phyloP scores from a whole-genome alignment of 2,329 filamentous ascomycete genomes.

The Fusarium piperis region DNA sequence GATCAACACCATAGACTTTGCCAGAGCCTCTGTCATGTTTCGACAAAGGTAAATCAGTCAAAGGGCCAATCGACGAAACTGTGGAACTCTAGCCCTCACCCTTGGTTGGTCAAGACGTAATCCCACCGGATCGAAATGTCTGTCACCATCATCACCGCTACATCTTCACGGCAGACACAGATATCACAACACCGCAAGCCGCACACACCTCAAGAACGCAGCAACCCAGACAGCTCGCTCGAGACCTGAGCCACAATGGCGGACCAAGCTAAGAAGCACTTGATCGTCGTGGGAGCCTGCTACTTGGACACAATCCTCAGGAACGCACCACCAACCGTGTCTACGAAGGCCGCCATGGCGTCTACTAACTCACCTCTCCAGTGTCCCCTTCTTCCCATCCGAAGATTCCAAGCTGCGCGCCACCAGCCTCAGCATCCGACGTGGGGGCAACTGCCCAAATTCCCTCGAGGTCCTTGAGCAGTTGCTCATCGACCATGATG shows the following conservation, averaged over 20 bases:
- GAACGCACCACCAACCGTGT: slow-evolving; percentile 50
- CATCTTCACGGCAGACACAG: background rate
- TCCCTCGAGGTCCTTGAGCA: slow-evolving; percentile 76
- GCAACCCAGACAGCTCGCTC: background rate
- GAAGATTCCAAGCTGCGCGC: slow-evolving; percentile 81
- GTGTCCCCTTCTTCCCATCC: slow-evolving; percentile 71
- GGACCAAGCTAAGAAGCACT: slow-evolving; percentile 57
- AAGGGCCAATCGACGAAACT: slow-evolving; percentile 2
- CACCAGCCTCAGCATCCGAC: slow-evolving; percentile 64
- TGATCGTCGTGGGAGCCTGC: slow-evolving; percentile 73
- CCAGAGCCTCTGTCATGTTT: background rate
- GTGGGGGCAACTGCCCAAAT: slow-evolving; percentile 80
- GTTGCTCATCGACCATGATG: slow-evolving; percentile 53
- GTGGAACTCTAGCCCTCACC: slow-evolving; percentile 21
- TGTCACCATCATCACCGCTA: background rate
- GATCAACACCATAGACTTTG: background rate
- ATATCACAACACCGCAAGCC: background rate
- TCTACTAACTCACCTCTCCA: slow-evolving; percentile 46
- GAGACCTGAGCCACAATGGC: background rate
- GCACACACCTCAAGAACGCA: background rate
- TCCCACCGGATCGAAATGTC: background rate
- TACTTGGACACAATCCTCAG: slow-evolving; percentile 77
- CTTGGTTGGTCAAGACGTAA: slow-evolving; percentile 8
- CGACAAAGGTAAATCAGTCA: background rate
- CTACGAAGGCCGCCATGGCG: background rate